Percentiles rank a stretch among this genome's conserved stretches.
These are phyloP conservation scores for Moniliophthora roreri DNA, from an alignment of 1,284 basidiomycete genomes.

Conservation along the genomic window DNA sequence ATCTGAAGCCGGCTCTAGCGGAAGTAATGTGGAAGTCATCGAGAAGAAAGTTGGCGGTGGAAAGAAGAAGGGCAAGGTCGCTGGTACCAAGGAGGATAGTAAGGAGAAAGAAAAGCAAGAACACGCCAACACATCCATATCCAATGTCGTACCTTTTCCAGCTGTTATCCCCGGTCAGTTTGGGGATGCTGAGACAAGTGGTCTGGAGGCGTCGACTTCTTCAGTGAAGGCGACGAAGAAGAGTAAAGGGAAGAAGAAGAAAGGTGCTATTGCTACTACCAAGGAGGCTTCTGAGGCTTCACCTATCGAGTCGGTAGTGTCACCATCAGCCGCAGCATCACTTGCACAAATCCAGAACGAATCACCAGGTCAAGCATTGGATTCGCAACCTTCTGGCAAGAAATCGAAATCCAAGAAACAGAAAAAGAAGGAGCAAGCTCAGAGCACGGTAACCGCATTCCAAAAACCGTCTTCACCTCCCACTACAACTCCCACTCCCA, in stretches of 20 bases:
- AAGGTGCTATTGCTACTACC: not conserved
- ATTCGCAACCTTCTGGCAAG: constrained; percentile 19
- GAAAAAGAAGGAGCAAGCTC: constrained; percentile 36
- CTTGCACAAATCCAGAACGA: constrained; percentile 7
- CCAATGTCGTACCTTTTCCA: constrained; percentile 10
- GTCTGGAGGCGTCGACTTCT: not conserved
- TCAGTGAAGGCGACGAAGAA: constrained; percentile 12
- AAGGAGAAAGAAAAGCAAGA: constrained; percentile 12
- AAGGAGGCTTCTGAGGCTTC: constrained; percentile 20
- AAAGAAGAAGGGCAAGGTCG: not conserved
- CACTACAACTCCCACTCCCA: not conserved
- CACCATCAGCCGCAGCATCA: constrained; percentile 4
- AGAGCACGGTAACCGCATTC: not conserved
- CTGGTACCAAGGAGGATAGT: not conserved
- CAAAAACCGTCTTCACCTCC: not conserved
- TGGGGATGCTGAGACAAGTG: constrained; percentile 14
- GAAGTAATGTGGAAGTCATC: not conserved
- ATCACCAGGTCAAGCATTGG: constrained; percentile 10
- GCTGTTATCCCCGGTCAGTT: constrained; percentile 15
- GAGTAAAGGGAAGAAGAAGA: constrained; percentile 7
- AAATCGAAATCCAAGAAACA: constrained; percentile 32
- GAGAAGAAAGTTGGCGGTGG: not conserved
- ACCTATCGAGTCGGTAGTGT: constrained; percentile 14
- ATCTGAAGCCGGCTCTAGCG: not conserved
- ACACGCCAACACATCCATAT: not conserved